Evolutionary conservation across 768 basidiomycete genomes (phyloP).

Genomic region (Leucosporidium scottii): DNA sequence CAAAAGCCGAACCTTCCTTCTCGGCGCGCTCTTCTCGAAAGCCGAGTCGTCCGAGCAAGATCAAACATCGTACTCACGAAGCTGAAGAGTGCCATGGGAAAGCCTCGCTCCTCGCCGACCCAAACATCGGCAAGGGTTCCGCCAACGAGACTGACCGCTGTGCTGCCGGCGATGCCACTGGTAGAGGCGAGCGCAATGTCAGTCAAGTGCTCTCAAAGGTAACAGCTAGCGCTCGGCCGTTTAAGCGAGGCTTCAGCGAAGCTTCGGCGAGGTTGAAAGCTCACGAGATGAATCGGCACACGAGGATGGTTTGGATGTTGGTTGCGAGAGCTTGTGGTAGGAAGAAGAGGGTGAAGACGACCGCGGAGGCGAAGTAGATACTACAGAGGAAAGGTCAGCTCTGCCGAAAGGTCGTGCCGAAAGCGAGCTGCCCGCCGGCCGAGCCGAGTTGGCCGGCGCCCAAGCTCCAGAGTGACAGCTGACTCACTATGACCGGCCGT

Average conservation of each 20-base stretch:
- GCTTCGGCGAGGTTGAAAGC: neutral
- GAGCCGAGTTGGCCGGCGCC: too few species aligned
- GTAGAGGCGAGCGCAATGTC: neutral
- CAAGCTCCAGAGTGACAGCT: too few species aligned
- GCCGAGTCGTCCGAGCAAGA: too few species aligned
- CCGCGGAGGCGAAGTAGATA: slow-evolving; percentile 29
- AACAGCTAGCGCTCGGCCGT: too few species aligned
- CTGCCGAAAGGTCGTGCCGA: too few species aligned
- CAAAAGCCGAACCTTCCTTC: too few species aligned
- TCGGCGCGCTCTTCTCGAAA: too few species aligned
- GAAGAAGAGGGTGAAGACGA: slow-evolving; percentile 34
- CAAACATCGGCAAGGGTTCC: slow-evolving; percentile 45
- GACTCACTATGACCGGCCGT: neutral
- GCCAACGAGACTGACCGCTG: slow-evolving; percentile 41
- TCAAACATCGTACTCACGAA: too few species aligned
- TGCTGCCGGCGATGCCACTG: slow-evolving; percentile 40
- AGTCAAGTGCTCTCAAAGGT: neutral
- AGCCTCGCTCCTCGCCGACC: slow-evolving; percentile 46
- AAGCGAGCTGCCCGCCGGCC: too few species aligned
- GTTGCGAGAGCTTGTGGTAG: slow-evolving; percentile 37
- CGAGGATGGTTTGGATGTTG: slow-evolving; percentile 41
- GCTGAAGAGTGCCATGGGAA: slow-evolving; percentile 71
- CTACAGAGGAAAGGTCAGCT: neutral
- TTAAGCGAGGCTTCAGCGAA: too few species aligned
- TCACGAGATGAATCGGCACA: slow-evolving; percentile 40